Base-by-base conservation (phyloP, 176 grass and related monocot genomes). In the Thalia dealbata region DNA sequence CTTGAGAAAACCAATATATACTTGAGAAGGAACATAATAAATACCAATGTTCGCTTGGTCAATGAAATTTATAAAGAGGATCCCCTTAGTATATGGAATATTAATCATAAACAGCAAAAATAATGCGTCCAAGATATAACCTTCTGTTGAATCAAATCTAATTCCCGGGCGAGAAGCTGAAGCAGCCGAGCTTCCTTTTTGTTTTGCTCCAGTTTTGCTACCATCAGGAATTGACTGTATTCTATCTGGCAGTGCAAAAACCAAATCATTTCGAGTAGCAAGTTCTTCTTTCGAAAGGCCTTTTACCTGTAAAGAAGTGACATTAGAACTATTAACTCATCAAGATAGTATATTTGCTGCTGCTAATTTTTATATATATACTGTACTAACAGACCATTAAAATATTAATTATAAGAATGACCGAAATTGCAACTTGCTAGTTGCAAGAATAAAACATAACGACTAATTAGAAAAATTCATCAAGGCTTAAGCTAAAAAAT, bases 201-300 rank as follows among this genome's bases (percentile, higher is more conserved):
- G 85, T 85, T 95, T 99, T 69, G 86, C 78, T 25, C 76, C 87
- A 11, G 52, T 77, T 28, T 85, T 76, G 67, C 81, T 89, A 12
- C 95, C 95, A 86, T 99, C 95, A 62, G 90, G 95, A 81, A 95
- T 99, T 25, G 88, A 80, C 72, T 91, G 85, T 74, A 99, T 99
- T 81, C 95, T 91, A 32, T 91, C 81, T 81, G 90, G 95, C 78
- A 99, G 70, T 29, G 88, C 95, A 0, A 80, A 63, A 61, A 95
- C 90, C 56, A 99, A 82, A 80, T 95, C 95, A 63, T 84, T 88
- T 76, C 88, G 81, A 68, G 79, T 82, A 0, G 83, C 77, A 51
- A 95, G 72, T 74, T 99, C 95, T 75, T 95, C 95, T 79, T 87
- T 99, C n/a, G 90, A 88, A 41, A 99, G 85, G 21, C 90, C 95